Conservation (phyloP, 1,139 yeast genomes). For the Schizosaccharomyces versatilis region DNA sequence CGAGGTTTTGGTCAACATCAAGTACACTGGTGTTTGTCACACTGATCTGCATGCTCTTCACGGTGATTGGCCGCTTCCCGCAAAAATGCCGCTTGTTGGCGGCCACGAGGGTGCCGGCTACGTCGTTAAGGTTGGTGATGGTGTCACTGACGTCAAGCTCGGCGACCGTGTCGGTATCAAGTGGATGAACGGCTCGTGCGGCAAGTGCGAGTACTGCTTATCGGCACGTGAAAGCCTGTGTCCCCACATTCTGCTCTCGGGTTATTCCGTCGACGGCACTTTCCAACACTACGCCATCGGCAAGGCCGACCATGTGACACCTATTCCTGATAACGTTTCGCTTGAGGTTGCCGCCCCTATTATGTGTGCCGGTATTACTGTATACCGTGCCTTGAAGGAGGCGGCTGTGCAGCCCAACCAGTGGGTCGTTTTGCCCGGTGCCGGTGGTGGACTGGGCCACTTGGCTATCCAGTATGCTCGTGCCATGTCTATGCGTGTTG, state of each 20-base stretch:
- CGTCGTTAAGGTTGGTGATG: slow-evolving; percentile 48
- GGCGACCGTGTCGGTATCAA: slow-evolving; percentile 66
- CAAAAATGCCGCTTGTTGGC: slow-evolving; percentile 47
- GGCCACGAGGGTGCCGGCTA: slow-evolving; percentile 82
- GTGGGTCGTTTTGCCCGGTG: slow-evolving; percentile 66
- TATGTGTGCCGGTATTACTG: slow-evolving; percentile 64
- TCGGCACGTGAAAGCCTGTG: slow-evolving; percentile 49
- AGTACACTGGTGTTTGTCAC: slow-evolving; percentile 48
- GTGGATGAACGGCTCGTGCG: slow-evolving; percentile 49
- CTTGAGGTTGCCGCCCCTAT: slow-evolving; percentile 59
- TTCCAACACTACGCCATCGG: slow-evolving; percentile 73
- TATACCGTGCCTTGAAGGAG: slow-evolving; percentile 59
- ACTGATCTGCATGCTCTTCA: slow-evolving; percentile 53
- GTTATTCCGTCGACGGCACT: slow-evolving; percentile 25
- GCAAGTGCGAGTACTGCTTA: slow-evolving; percentile 52
- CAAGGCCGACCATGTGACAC: slow-evolving; percentile 69
- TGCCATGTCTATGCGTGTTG: slow-evolving; percentile 60
- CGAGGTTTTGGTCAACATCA: slow-evolving; percentile 39
- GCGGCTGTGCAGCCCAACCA: slow-evolving; percentile 46
- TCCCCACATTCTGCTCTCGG: slow-evolving; percentile 38
- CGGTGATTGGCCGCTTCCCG: slow-evolving; percentile 40
- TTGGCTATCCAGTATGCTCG: slow-evolving; percentile 60
- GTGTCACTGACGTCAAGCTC: slow-evolving; percentile 45
- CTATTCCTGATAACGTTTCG: slow-evolving; percentile 46
- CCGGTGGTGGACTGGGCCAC: slow-evolving; percentile 69